These are phyloP conservation scores for Endocalyx cinctus DNA, from an alignment of 2,329 filamentous ascomycete species.

Conservation along the genomic window DNA sequence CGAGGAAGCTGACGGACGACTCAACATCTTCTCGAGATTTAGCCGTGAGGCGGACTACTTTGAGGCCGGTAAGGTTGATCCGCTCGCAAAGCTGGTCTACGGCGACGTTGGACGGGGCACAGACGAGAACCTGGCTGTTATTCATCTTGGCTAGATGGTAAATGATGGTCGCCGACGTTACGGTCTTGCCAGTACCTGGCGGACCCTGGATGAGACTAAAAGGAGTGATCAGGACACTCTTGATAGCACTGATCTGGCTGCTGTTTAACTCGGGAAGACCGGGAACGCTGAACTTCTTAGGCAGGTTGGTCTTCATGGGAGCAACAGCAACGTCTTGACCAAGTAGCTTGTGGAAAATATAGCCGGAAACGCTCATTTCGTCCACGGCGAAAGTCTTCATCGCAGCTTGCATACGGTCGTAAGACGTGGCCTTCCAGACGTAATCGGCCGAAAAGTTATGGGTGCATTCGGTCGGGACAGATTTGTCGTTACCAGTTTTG, in stretches of 20 bases:
- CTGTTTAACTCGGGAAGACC: slow-evolving; percentile 91
- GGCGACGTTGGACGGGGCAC: slow-evolving; percentile 95
- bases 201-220: slow-evolving; percentile 95
- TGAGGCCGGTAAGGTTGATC: slow-evolving; percentile 88
- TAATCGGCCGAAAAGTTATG: slow-evolving; percentile 99
- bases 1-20: slow-evolving; percentile 93
- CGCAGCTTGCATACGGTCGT: slow-evolving; percentile 97
- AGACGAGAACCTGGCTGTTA: slow-evolving; percentile 90
- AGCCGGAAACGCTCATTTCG: slow-evolving; percentile 96
- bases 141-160: slow-evolving; percentile 96
- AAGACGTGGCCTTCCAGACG: slow-evolving; percentile 98
- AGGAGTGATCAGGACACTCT: slow-evolving; percentile 88
- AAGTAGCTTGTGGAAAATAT: slow-evolving; percentile 95
- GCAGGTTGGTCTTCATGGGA: slow-evolving; percentile 91
- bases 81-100: slow-evolving; percentile 98
- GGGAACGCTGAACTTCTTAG: slow-evolving; percentile 94
- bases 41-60: slow-evolving; percentile 95
- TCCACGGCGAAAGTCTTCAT: slow-evolving; percentile 99
- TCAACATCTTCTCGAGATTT: slow-evolving; percentile 99
- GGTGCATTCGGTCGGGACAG: slow-evolving; percentile 90
- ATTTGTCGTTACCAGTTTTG: slow-evolving; percentile 92
- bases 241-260: slow-evolving; percentile 94
- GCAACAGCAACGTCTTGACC: slow-evolving; percentile 92
- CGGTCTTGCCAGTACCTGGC: slow-evolving; percentile 95
- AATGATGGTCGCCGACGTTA: slow-evolving; percentile 97